phyloP scores from a whole-genome alignment of 371 early-diverging fungal species.

The Thermomucor indicae-seudaticae region DNA sequence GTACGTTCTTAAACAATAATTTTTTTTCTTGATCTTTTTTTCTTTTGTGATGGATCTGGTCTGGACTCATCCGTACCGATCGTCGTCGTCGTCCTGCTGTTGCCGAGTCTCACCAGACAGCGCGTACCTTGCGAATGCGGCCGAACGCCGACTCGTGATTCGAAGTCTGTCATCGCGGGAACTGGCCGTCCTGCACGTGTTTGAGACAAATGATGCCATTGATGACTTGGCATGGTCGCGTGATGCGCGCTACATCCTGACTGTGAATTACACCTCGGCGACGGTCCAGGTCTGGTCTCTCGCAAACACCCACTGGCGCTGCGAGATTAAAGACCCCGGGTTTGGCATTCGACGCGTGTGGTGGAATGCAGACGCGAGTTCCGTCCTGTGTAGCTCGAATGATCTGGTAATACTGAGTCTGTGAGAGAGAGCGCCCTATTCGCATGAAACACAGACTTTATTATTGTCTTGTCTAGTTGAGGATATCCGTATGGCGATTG shows the following conservation, averaged over 20 bases:
- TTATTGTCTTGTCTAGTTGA: constrained; percentile 32
- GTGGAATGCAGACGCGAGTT: constrained; percentile 65
- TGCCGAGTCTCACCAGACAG: constrained; percentile 65
- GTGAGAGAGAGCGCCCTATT: background rate
- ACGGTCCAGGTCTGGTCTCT: constrained; percentile 61
- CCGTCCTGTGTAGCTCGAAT: constrained; percentile 63
- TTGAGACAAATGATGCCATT: constrained; percentile 43
- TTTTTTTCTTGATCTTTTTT: no score
- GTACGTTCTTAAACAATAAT: background rate
- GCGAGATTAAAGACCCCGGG: constrained; percentile 57
- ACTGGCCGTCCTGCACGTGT: constrained; percentile 60
- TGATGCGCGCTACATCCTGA: constrained; percentile 56
- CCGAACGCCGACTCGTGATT: constrained; percentile 69
- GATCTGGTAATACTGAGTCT: constrained; percentile 44
- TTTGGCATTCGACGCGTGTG: constrained; percentile 49
- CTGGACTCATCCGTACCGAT: no score
- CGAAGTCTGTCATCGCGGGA: constrained; percentile 39
- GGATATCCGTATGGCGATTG: constrained; percentile 60
- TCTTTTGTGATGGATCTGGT: no score
- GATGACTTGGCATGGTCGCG: constrained; percentile 67
- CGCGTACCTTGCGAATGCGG: constrained; percentile 62
- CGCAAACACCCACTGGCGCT: constrained; percentile 61
- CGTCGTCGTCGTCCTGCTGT: background rate
- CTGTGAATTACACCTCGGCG: constrained; percentile 48
- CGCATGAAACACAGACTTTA: background rate